Evolutionary conservation across 129 eudicot species (phyloP).

Genomic region (Tanacetum coccineum): DNA sequence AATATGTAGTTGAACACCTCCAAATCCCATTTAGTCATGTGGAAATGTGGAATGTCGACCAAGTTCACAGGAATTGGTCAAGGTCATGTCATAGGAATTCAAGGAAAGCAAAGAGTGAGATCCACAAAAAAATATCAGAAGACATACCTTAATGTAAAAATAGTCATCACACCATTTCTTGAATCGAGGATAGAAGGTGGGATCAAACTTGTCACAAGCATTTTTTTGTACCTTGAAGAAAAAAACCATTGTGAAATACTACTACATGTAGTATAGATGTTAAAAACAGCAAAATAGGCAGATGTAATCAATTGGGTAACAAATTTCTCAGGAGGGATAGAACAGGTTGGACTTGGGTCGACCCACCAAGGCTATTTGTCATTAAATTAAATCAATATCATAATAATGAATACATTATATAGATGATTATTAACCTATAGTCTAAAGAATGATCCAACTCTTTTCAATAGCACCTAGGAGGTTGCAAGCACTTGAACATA

Average conservation of each 20-base stretch:
- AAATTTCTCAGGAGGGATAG: not conserved
- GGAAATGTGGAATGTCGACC: no score
- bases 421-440: not conserved
- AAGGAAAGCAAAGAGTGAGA: not conserved
- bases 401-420: not conserved
- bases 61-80: no score
- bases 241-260: slow-evolving; percentile 18
- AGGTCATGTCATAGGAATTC: not conserved
- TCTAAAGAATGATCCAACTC: not conserved
- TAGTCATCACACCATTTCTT: slow-evolving; percentile 99
- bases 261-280: slow-evolving; percentile 1
- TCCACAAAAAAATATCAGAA: not conserved
- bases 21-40: no score
- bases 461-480: not conserved
- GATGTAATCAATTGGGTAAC: not conserved
- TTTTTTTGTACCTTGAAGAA: slow-evolving; percentile 73
- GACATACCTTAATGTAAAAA: slow-evolving; percentile 82
- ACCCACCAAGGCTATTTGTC: not conserved
- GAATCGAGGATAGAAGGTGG: slow-evolving; percentile 89
- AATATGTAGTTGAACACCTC: no score
- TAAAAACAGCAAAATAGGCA: not conserved
- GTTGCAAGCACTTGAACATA: not conserved
- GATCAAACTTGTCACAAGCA: slow-evolving; percentile 95
- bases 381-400: not conserved
- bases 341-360: not conserved